Evolutionary conservation across 2,329 filamentous ascomycete species (phyloP), one percentile per base, ranked within the genome.

Genomic region (Aureobasidium uvarum): DNA sequence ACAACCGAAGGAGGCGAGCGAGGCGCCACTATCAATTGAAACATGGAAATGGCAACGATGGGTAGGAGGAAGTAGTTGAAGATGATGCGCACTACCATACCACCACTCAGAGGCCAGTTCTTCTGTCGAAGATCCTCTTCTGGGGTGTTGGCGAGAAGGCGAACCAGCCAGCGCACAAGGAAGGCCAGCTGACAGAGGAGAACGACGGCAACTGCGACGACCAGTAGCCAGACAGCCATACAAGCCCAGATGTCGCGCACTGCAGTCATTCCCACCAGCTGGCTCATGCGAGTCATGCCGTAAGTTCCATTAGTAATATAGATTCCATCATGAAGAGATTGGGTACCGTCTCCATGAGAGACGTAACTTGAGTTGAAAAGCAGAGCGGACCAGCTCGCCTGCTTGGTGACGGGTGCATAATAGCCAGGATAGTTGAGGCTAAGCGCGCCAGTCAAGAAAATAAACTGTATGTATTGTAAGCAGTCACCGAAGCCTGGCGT

Each of bases 401-500:
- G 91, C 76, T 93, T 96, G 66, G 94, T 86, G 8, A 92, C 89
- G 5, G 95, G 95, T 74, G 96, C 94, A 75, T 92, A 99, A 74
- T 90, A 99, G 13, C 95, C 95, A 0, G 95, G 95, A 72, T 98
- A 99, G 70, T 89, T 87, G 68, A 99, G 81, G 8, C 89, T 92
- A 66, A 99, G 81, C 43, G 89, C 88, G n/a, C 94, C 94, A 0
- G 92, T 95, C 66, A 99, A 80, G 25, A 91, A 88, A 64, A 95
- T 83, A 71, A 96, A 99, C 74, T 99, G 95, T 20, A 99, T 90
- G 75, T 99, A 98, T 77, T 98, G 93, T 64, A 99, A 82, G 73
- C 95, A 99, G 74, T 99, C 95, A 7, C 92, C 92, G 74, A 99
- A 98, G 0, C 95, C 95, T 5, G 95, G 95, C 0, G 95, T 99